Evolutionary conservation across 192 early-diverging fungal genomes (phyloP).

Genomic region (Entomortierella parvispora): DNA sequence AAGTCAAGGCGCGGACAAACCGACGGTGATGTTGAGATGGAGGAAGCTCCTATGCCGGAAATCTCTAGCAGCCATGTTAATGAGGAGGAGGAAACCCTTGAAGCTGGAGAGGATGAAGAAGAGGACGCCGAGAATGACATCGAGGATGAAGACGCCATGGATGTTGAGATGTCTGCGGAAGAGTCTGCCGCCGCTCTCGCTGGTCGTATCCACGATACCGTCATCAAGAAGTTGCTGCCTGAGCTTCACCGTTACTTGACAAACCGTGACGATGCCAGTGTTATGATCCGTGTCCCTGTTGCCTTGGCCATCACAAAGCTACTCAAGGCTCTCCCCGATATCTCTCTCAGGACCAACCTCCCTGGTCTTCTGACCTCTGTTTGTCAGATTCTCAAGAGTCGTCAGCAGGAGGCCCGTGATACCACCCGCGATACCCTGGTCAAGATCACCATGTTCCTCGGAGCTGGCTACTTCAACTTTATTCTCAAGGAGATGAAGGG

Average conservation of each 20-base stretch:
- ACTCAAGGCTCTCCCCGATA: conserved; percentile 81
- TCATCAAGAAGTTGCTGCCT: conserved; percentile 85
- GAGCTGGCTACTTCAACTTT: conserved; percentile 86
- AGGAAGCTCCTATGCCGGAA: conserved; percentile 51
- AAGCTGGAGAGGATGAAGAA: conserved; percentile 40
- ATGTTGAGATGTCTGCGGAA: conserved; percentile 43
- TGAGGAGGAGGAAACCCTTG: conserved; percentile 46
- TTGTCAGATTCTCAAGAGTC: conserved; percentile 86
- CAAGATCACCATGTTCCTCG: conserved; percentile 87
- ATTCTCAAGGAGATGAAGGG: conserved; percentile 86
- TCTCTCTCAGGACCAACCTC: conserved; percentile 80
- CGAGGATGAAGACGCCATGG: conserved; percentile 49
- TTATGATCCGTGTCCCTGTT: conserved; percentile 85
- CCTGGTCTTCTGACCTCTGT: conserved; percentile 89
- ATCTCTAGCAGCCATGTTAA: conserved; percentile 28
- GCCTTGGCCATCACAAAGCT: conserved; percentile 87
- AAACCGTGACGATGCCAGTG: conserved; percentile 76
- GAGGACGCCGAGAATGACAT: conserved; percentile 43
- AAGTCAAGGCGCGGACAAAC: conserved; percentile 9
- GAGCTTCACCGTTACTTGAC: conserved; percentile 80
- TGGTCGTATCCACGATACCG: conserved; percentile 72
- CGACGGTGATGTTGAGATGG: conserved; percentile 55
- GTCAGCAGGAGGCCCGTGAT: conserved; percentile 87
- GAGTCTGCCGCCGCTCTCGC: conserved; percentile 43
- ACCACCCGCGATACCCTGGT: conserved; percentile 85